phyloP scores from a whole-genome alignment of 495 filamentous ascomycete species.

The Aspergillus nidulans region DNA sequence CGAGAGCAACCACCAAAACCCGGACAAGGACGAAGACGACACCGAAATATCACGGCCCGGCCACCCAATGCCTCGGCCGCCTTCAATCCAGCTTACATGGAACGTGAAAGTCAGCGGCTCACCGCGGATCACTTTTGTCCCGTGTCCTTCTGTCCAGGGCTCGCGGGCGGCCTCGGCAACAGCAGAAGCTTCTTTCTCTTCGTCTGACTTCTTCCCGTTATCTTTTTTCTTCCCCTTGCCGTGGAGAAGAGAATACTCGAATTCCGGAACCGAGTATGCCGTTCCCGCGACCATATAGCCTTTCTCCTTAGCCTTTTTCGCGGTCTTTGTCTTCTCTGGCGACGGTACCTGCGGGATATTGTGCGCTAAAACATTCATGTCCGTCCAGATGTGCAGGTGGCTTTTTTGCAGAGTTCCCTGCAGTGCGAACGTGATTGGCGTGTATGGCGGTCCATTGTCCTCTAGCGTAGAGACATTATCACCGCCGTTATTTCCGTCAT shows the following conservation, averaged over 20 bases:
- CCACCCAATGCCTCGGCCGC: constrained; percentile 49
- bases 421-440: constrained; percentile 74
- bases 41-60: constrained; percentile 38
- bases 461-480: constrained; percentile 29
- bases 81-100: constrained; percentile 81
- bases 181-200: constrained; percentile 30
- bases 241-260: constrained; percentile 35
- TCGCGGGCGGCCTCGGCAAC: constrained; percentile 37
- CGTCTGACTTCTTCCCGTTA: constrained; percentile 26
- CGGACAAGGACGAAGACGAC: constrained; percentile 29
- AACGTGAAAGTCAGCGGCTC: constrained; percentile 78
- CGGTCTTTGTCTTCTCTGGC: constrained; percentile 15
- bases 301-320: constrained; percentile 15
- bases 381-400: constrained; percentile 86
- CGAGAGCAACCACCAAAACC: constrained; percentile 26
- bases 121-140: constrained; percentile 73
- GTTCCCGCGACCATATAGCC: constrained; percentile 75
- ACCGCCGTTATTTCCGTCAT: constrained; percentile 2
- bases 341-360: constrained; percentile 46
- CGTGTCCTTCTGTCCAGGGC: constrained; percentile 44
- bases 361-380: constrained; percentile 83
- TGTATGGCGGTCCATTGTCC: constrained; percentile 46
- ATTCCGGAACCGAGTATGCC: constrained; percentile 78
- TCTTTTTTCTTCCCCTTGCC: constrained; percentile 11
- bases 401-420: constrained; percentile 82